Conservation (phyloP, 2,329 filamentous ascomycete genomes). For the Phialophora verrucosa region DNA sequence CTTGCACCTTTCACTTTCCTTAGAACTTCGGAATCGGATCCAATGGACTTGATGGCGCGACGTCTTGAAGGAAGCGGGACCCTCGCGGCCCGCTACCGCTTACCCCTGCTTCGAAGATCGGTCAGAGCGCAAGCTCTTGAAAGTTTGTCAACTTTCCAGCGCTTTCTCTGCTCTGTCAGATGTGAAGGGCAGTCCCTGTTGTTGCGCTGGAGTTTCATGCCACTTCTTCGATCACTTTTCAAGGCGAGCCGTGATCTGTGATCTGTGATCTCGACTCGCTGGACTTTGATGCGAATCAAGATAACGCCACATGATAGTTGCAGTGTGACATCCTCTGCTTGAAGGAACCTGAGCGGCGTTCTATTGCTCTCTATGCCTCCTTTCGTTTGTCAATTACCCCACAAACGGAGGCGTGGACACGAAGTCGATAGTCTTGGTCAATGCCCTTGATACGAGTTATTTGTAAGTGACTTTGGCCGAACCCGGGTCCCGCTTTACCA, state of each 20-base stretch:
- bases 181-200: not conserved
- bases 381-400: not conserved
- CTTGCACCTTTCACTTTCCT: not conserved
- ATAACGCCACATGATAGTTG: not conserved
- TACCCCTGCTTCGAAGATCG: not conserved
- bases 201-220: not conserved
- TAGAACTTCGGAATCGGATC: not conserved
- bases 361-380: not conserved
- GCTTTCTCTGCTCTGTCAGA: not conserved
- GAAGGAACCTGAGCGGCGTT: not conserved
- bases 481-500: not conserved
- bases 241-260: not conserved
- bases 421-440: not conserved
- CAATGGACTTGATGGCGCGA: not conserved
- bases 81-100: slow-evolving; percentile 24
- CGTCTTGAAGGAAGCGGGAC: not conserved
- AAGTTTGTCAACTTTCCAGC: not conserved
- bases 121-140: not conserved
- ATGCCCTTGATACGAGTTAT: not conserved
- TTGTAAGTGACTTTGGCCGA: not conserved
- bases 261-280: not conserved
- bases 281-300: not conserved
- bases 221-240: not conserved
- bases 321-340: not conserved
- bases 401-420: not conserved